Evolutionary conservation across 139 green algal species (phyloP), one percentile per base, ranked within the genome.

Genomic region (Ettlia oleoabundans): DNA sequence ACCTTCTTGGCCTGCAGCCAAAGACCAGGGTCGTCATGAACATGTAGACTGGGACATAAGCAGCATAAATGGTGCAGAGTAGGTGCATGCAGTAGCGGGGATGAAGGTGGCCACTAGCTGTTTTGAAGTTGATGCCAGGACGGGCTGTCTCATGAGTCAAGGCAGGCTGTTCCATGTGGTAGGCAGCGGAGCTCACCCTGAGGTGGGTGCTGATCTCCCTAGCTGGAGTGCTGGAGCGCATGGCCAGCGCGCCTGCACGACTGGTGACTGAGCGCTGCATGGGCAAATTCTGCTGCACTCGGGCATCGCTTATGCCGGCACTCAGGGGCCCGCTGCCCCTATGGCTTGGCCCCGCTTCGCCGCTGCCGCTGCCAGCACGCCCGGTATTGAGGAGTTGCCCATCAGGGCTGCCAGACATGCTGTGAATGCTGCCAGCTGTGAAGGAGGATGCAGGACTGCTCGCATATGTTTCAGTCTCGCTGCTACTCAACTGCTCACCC

Each of bases 131-230:
- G n/a, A n/a, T n/a, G n/a, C n/a, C n/a, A n/a, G n/a, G n/a, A n/a
- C n/a, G n/a, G n/a, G n/a, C n/a, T n/a, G n/a, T n/a, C n/a, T n/a
- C n/a, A n/a, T n/a, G n/a, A n/a, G n/a, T n/a, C n/a, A n/a, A n/a
- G n/a, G n/a, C n/a, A n/a, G n/a, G n/a, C n/a, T n/a, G n/a, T n/a
- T n/a, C n/a, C n/a, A n/a, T n/a, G n/a, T n/a, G n/a, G n/a, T n/a
- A n/a, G n/a, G n/a, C n/a, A n/a, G n/a, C n/a, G n/a, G n/a, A n/a
- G n/a, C 51, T 47, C 47, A 78, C 72, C 72, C 72, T 51, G 22
- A 75, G 76, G 76, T 82, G 76, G 5, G 61, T 82, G 61, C 76
- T 71, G 61, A 73, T 73, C 61, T 82, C 76, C 15, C 76, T 26
- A 0, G 38, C 40, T 1, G 76, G 76, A 1, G n/a, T 42, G 76